Percentiles rank a stretch among this genome's conserved stretches.
These are phyloP conservation scores for Cardiospermum halicacabum DNA, from an alignment of 345 rosid genomes.

Conservation along the genomic window DNA sequence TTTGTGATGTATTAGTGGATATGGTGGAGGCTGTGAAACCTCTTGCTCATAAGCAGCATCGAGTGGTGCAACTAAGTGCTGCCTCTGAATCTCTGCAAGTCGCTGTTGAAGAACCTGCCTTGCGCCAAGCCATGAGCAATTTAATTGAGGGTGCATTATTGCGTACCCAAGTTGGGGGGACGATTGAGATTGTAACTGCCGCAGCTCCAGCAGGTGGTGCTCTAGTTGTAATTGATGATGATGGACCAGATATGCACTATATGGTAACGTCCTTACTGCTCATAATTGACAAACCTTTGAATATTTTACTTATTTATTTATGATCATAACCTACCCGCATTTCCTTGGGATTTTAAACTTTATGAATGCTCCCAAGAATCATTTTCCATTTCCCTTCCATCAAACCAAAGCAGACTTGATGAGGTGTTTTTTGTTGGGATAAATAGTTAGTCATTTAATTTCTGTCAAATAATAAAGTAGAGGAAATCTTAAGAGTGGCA, in stretches of 20 bases:
- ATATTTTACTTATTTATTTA: background rate
- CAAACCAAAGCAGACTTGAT: background rate
- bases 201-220: constrained; percentile 85
- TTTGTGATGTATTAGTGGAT: constrained; percentile 67
- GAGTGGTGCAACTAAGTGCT: constrained; percentile 54
- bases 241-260: constrained; percentile 94
- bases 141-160: constrained; percentile 92
- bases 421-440: background rate
- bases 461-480: background rate
- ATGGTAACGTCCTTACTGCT: constrained; percentile 44
- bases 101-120: constrained; percentile 78
- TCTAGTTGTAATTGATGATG: constrained; percentile 77
- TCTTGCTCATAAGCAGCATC: constrained; percentile 73
- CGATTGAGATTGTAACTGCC: constrained; percentile 58
- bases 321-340: background rate
- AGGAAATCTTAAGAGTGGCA: background rate
- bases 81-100: constrained; percentile 56
- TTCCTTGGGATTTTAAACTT: background rate
- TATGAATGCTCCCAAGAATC: background rate
- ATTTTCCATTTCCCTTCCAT: background rate
- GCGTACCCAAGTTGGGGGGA: constrained; percentile 82
- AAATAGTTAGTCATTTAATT: background rate
- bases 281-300: background rate
- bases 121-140: constrained; percentile 90
- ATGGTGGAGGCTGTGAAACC: constrained; percentile 77